These are phyloP conservation scores for Podospora pseudoanserina DNA, from an alignment of 495 filamentous ascomycete species.

Conservation along the genomic window DNA sequence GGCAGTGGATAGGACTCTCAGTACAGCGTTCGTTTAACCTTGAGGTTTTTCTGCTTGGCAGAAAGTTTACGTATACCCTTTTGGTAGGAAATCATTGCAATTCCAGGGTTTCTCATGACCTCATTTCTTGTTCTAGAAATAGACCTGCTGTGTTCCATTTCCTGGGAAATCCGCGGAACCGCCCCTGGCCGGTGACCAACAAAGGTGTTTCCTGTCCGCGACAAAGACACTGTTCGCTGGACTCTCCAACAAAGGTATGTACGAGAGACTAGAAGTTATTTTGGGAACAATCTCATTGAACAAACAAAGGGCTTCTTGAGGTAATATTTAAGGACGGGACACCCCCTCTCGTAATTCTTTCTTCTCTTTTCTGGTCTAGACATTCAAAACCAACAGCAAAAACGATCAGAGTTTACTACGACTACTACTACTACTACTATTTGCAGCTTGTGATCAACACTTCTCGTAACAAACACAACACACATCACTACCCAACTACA, in stretches of 20 bases:
- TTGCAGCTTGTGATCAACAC: neutral
- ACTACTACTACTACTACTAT: neutral
- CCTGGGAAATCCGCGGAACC: neutral
- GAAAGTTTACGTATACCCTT: neutral
- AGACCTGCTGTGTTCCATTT: neutral
- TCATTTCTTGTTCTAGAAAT: neutral
- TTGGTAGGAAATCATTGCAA: neutral
- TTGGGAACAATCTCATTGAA: neutral
- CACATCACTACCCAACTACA: neutral
- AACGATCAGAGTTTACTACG: neutral
- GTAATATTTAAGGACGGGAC: neutral
- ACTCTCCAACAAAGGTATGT: neutral
- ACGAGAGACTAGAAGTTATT: neutral
- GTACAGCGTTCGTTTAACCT: neutral
- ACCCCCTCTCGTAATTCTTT: neutral
- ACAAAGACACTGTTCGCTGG: neutral
- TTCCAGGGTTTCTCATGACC: neutral
- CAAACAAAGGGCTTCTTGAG: neutral
- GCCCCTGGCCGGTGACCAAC: neutral
- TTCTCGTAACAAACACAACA: neutral
- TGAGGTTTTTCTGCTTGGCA: neutral
- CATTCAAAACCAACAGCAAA: neutral
- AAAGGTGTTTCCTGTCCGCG: neutral
- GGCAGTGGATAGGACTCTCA: neutral
- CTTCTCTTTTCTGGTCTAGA: neutral